Base-by-base conservation (phyloP, 1,284 basidiomycete genomes). In the Calocybe gambosa region DNA sequence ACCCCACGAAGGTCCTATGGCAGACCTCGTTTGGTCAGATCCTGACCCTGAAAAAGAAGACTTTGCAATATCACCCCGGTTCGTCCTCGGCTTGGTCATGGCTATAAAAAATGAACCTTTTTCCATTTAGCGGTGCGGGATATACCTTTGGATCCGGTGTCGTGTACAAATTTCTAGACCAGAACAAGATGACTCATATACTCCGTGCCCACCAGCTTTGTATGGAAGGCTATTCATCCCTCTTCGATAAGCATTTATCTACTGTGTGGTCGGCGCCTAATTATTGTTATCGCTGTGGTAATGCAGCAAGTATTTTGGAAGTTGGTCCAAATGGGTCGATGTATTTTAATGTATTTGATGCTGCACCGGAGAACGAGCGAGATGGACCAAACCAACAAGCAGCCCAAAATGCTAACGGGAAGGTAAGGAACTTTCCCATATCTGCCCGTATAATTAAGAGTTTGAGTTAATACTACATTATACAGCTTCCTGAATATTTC, bases 1-100 rank as follows among this genome's bases (percentile, higher is more conserved):
- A 51, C 96, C 96, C 35, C 96, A 99, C 61, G 96, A 99, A 69
- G 96, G 96, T 1, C 95, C 96, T 3, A 99, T 99, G 93, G 95
- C 95, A n/a, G 96, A 99, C 74, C 77, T 99, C 19, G 96, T 99
- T 1, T 99, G 96, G 96, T 97, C 93, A 37, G 96, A 99, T 75
- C 96, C 96, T 25, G 96, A 99, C 70, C 85, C 93, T 37, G 95
- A 98, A 65, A 98, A 98, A 65, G 95, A 98, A 64, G 96, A 99
- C 61, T 99, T 98, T 65, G 95, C 95, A 34, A 98, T 99, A 66
- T 96, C 93, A 47, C 95, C 96, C 42, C 81, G 94, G 92, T 93
- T 52, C 49, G 79, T 66, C 51, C 47, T 44, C 49, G 44, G 42
- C 44, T 43, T 44, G 37, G 42, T 35, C 47, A 42, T 49, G 50